A percentile compares a stretch with the other conserved stretches of the same genome.
Evolutionary conservation across 2,329 filamentous ascomycete genomes (phyloP).

Genomic region (Aspergillus ibericus): DNA sequence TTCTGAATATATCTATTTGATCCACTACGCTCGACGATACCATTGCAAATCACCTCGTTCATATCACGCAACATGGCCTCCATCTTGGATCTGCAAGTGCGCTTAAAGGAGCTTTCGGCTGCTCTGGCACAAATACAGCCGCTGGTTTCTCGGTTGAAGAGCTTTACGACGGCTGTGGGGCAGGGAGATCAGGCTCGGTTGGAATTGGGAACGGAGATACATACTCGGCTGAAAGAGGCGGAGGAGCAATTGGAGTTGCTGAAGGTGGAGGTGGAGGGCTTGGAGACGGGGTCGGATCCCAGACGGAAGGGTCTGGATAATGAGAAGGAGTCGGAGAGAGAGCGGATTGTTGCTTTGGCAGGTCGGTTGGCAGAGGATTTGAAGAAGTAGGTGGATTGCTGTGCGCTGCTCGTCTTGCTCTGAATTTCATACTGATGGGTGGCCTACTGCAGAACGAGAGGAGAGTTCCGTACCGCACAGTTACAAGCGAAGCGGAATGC

Average conservation of each 20-base stretch:
- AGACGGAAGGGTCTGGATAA: conserved; percentile 42
- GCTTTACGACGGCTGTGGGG: conserved; percentile 61
- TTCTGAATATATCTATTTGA: neutral
- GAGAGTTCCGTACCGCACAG: conserved; percentile 78
- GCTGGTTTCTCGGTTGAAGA: conserved; percentile 58
- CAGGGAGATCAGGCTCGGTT: conserved; percentile 65
- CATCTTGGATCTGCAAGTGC: conserved; percentile 44
- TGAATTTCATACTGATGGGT: conserved; percentile 9
- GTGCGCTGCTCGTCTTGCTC: neutral
- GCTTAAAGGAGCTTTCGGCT: conserved; percentile 54
- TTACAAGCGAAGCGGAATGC: conserved; percentile 74
- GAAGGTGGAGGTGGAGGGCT: conserved; percentile 72
- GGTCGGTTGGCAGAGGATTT: conserved; percentile 69
- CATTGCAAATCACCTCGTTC: neutral
- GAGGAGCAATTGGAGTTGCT: conserved; percentile 83
- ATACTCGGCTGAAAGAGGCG: conserved; percentile 71
- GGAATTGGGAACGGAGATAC: conserved; percentile 79
- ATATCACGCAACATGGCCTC: conserved; percentile 38
- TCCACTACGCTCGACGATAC: neutral
- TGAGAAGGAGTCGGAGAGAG: conserved; percentile 62
- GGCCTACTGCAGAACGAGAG: conserved; percentile 51
- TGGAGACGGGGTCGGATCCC: conserved; percentile 50
- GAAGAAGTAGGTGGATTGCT: conserved; percentile 57
- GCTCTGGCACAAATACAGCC: conserved; percentile 54
- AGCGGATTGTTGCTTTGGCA: conserved; percentile 65